These are phyloP conservation scores for Claviceps sp. DNA, from an alignment of 2,329 filamentous ascomycete genomes.

Conservation along the genomic window DNA sequence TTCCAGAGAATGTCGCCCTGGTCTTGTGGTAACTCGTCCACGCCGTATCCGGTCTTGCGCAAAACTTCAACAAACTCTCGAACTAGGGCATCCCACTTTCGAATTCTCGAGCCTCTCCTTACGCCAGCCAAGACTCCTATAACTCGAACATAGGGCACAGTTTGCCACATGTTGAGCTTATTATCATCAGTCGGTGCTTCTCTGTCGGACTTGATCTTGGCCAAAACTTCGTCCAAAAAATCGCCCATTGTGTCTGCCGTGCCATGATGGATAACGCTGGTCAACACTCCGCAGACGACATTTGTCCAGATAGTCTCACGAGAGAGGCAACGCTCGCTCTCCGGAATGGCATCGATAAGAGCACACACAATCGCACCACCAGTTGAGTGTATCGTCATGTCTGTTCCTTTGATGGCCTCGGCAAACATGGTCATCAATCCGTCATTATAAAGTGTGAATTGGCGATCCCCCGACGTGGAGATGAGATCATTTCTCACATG, in stretches of 20 bases:
- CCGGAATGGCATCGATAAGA: conserved; percentile 37
- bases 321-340: conserved; percentile 34
- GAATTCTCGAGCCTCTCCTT: conserved; percentile 64
- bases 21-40: conserved; percentile 20
- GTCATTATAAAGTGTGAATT: conserved; percentile 61
- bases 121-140: conserved; percentile 62
- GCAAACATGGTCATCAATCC: conserved; percentile 87
- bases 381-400: conserved; percentile 45
- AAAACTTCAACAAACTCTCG: conserved; percentile 41
- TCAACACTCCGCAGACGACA: conserved; percentile 62
- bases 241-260: conserved; percentile 59
- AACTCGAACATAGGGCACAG: conserved; percentile 40
- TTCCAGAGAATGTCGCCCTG: conserved; percentile 39
- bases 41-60: conserved; percentile 28
- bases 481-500: conserved; percentile 59
- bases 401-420: conserved; percentile 59
- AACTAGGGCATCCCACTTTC: conserved; percentile 56
- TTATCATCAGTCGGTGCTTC: conserved; percentile 14
- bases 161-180: conserved; percentile 17
- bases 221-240: conserved; percentile 48
- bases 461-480: conserved; percentile 36
- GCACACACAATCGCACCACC: conserved; percentile 39
- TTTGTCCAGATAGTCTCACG: conserved; percentile 42
- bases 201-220: conserved; percentile 28
- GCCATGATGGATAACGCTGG: conserved; percentile 72